Evolutionary conservation across 2,329 filamentous ascomycete species (phyloP), one percentile per base, ranked within the genome.

Genomic region (Monosporascus sp.): DNA sequence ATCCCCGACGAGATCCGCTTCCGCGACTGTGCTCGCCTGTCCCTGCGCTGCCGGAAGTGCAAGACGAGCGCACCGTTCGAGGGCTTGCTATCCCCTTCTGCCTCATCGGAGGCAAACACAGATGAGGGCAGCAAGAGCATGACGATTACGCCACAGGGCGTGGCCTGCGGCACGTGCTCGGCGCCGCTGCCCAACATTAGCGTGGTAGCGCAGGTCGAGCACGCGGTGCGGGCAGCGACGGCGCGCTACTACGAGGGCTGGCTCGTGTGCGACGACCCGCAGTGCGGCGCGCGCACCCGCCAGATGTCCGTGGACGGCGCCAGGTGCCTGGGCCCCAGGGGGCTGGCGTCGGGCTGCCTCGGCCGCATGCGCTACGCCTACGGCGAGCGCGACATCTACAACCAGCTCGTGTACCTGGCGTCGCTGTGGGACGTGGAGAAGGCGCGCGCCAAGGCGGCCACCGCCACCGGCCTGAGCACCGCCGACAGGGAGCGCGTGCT

Each of bases 271-370:
- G 89, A 96, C 69, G 94, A 99, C 69, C 76, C 89, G 2, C 85
- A 89, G 37, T 99, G 94, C 70, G 88, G 87, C 28, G 88, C 86
- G 66, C 87, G 90, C 53, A 97, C 94, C 2, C 83, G 93, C 48
- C 91, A 96, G 69, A 92, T 97, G 78, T 89, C 85, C 63, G 94
- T 99, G 40, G 96, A 96, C 69, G 94, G 94, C 46, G 85, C 88
- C 56, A 85, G 91, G 49, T 99, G 94, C 68, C 78, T 97, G 6
- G 94, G 94, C 0, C 90, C 93, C 17, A 87, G 86, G 61, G 91
- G 92, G 2, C 85, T 94, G 3, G 93, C 88, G 0, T 82, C 86
- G 52, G 92, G 91, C 52, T 99, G 94, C 69, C 75, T 86, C 4
- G 94, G 94, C 20, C 84, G 84, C 49, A 97, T 99, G 92, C 77